Evolutionary conservation across 768 basidiomycete genomes (phyloP), one percentile per base, ranked within the genome.

Genomic region (Hericium coralloides): DNA sequence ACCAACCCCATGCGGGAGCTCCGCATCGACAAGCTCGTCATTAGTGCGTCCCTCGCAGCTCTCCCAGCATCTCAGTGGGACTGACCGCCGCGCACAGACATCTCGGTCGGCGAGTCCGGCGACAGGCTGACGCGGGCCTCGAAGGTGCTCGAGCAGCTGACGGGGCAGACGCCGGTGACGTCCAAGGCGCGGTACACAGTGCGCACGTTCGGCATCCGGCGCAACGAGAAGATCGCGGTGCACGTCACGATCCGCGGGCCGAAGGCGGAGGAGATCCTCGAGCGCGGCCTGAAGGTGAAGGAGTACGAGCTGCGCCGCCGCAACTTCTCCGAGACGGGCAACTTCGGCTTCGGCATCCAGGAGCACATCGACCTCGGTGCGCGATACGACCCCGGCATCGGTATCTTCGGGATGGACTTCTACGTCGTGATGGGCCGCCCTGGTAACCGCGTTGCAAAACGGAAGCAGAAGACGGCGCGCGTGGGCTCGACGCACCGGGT

Each of bases 321-420:
- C 73, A 98, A 98, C 85, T 98, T 97, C 78, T 95, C 92, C 64
- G 92, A 92, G 74, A 97, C 93, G 59, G 95, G 95, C 58, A 98
- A 98, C 88, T 99, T 99, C 71, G 95, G 95, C 65, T 99, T 98
- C 76, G 95, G 95, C 71, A 91, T 97, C 70, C 92, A 95, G 77
- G 92, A 97, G 79, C 95, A 99, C 76, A 99, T 99, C 75, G 95
- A 99, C 75, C 79, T 99, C 63, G 95, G 95, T 69, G 95, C 95
- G 67, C 85, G 95, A 69, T 99, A 99, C 77, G 95, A 99, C 74
- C 95, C 95, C 60, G 81, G 82, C 68, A 98, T 99, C 68, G 95
- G 95, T 84, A 98, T 98, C 74, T 98, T 98, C 71, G 95, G 95
- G 64, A 98, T 98, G 95, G 95, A 99, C 78, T 98, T 99, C 78